Base-by-base conservation (phyloP, 345 rosid genomes). In the Linum trigynum region DNA sequence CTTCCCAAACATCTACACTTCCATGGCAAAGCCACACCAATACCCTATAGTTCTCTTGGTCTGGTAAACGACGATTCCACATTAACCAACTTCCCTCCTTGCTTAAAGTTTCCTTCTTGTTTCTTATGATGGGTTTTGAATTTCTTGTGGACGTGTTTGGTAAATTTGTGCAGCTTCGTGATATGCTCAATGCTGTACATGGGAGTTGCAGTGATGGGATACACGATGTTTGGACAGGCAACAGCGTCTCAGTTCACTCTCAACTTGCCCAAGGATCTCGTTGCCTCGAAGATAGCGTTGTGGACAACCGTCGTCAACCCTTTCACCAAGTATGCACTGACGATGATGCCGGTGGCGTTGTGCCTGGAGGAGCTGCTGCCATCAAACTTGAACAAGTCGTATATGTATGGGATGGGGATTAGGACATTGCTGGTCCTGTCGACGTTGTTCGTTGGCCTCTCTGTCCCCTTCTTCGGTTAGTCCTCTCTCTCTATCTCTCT, bases 201-300 rank as follows among this genome's bases (percentile, higher is more conserved):
- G 10, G 96, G 89, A 68, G 94, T 77, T 41, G 99, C 97, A 45
- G 55, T 80, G 7, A 84, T 85, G 97, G 99, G 99, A 38, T 94
- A 90, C 78, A 78, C 77, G 35, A 88, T 90, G 95, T 94, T 94
- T 57, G 97, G 99, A 62, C 92, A 85, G 50, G 68, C 72, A 69
- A 85, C 85, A 51, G 65, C 73, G 45, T 86, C 99, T 10, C 99
- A 94, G 59, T 90, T 85, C 77, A 90, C 97, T 4, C 96, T 94
- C 38, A 94, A 94, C 84, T 67, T 94, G 91, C 96, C 97, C 7
- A 78, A 82, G 61, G 79, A 94, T 67, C 77, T 86, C 66, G 83
- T 86, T 56, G 97, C 92, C 70, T 81, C 99, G n/a, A 94, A 90
- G 80, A 79, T 94, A 74, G 99, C 97, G 53, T 80, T 90, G 68